These are phyloP conservation scores for Fistulina hepatica DNA, from an alignment of 1,284 basidiomycete genomes.

Conservation along the genomic window DNA sequence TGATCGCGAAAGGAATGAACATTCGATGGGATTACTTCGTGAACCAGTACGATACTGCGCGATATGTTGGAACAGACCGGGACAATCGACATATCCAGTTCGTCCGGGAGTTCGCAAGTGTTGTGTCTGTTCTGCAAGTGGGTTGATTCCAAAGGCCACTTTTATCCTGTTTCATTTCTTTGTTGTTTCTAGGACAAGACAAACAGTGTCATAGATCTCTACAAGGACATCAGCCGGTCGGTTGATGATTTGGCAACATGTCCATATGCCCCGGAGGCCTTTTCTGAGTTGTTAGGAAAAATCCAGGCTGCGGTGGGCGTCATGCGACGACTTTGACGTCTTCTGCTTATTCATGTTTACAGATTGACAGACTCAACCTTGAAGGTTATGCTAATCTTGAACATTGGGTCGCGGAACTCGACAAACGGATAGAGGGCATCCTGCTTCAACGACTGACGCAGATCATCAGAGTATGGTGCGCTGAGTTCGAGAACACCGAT, in stretches of 20 bases:
- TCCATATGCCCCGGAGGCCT: constrained; percentile 73
- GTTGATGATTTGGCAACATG: constrained; percentile 86
- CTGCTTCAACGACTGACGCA: constrained; percentile 69
- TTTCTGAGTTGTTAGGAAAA: constrained; percentile 66
- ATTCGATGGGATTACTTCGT: constrained; percentile 97
- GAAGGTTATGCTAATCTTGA: constrained; percentile 98
- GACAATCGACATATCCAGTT: constrained; percentile 89
- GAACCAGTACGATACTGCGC: constrained; percentile 77
- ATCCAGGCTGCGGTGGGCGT: constrained; percentile 75
- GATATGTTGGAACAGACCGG: constrained; percentile 65
- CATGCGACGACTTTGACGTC: background rate
- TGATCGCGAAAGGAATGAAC: constrained; percentile 83
- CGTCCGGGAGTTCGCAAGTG: constrained; percentile 89
- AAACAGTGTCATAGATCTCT: constrained; percentile 85
- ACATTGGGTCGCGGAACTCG: constrained; percentile 86
- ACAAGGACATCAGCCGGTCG: constrained; percentile 73
- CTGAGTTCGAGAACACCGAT: constrained; percentile 68
- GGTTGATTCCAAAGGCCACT: constrained; percentile 11
- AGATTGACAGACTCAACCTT: constrained; percentile 91
- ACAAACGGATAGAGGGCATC: constrained; percentile 77
- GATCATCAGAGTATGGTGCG: constrained; percentile 82
- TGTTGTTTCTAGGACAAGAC: constrained; percentile 70
- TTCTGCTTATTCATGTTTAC: constrained; percentile 1
- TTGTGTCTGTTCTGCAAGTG: constrained; percentile 80
- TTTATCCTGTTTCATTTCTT: background rate